These are phyloP conservation scores for Sarcodon aspratus DNA, from an alignment of 768 basidiomycete genomes.

Conservation along the genomic window DNA sequence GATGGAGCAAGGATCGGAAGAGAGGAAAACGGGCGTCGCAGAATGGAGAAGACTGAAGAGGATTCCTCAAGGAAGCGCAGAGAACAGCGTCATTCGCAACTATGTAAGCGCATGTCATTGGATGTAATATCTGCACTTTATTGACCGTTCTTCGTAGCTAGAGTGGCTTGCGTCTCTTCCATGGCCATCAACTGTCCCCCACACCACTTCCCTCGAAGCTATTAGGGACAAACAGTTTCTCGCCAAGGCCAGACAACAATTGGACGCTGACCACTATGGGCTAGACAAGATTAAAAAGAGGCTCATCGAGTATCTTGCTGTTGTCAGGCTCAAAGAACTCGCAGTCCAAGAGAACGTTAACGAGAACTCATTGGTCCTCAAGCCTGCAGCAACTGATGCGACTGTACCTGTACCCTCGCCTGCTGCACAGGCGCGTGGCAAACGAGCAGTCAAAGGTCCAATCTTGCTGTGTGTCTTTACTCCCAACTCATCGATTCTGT, in stretches of 20 bases:
- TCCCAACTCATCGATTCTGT: background rate
- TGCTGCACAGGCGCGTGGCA: constrained; percentile 1
- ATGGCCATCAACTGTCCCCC: constrained; percentile 46
- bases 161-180: constrained; percentile 86
- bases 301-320: constrained; percentile 84
- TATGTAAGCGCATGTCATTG: constrained; percentile 40
- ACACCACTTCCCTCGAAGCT: constrained; percentile 17
- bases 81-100: constrained; percentile 79
- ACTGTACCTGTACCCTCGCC: constrained; percentile 2
- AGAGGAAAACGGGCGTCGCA: constrained; percentile 68
- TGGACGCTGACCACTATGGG: constrained; percentile 88
- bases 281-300: constrained; percentile 88
- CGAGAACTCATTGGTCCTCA: constrained; percentile 7
- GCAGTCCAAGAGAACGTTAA: constrained; percentile 8
- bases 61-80: constrained; percentile 84
- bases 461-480: constrained; percentile 43
- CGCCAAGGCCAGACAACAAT: constrained; percentile 57
- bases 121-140: background rate
- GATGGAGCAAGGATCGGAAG: constrained; percentile 62
- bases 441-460: constrained; percentile 52
- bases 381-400: constrained; percentile 6
- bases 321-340: constrained; percentile 48
- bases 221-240: constrained; percentile 52
- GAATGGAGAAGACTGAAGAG: constrained; percentile 81
- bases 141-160: constrained; percentile 35